These are phyloP conservation scores for Rosa lucieae DNA, from an alignment of 306 rosid genomes.

Conservation along the genomic window DNA sequence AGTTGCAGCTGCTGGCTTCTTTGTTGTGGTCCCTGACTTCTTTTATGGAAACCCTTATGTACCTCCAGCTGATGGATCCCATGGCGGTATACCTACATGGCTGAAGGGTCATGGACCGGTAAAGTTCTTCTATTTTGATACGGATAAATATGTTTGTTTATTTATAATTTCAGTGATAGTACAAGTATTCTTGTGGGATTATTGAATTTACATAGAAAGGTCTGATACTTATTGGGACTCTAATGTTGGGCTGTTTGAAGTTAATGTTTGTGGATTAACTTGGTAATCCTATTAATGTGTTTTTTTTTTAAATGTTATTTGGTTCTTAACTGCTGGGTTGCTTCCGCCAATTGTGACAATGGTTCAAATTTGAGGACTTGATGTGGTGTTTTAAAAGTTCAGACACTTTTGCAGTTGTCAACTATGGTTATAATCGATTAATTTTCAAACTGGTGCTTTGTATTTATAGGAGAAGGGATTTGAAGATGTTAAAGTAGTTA, in stretches of 20 bases:
- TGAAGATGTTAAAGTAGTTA: conserved; percentile 46
- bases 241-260: background rate
- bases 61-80: conserved; percentile 18
- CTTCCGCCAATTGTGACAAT: background rate
- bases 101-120: conserved; percentile 42
- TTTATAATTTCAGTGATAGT: too few species aligned
- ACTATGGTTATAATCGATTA: background rate
- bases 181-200: too few species aligned
- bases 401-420: background rate
- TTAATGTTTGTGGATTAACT: too few species aligned
- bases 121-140: conserved; percentile 15
- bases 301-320: background rate
- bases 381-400: background rate
- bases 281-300: too few species aligned
- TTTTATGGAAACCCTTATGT: conserved; percentile 53
- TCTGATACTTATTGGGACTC: background rate
- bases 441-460: background rate
- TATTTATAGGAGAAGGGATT: conserved; percentile 45
- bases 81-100: conserved; percentile 37
- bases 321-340: background rate
- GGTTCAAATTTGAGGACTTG: background rate
- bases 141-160: too few species aligned
- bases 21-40: conserved; percentile 68
- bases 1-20: conserved; percentile 48
- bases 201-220: background rate